phyloP scores from a whole-genome alignment of 2,329 filamentous ascomycete species.

The Spiromastix sp. region DNA sequence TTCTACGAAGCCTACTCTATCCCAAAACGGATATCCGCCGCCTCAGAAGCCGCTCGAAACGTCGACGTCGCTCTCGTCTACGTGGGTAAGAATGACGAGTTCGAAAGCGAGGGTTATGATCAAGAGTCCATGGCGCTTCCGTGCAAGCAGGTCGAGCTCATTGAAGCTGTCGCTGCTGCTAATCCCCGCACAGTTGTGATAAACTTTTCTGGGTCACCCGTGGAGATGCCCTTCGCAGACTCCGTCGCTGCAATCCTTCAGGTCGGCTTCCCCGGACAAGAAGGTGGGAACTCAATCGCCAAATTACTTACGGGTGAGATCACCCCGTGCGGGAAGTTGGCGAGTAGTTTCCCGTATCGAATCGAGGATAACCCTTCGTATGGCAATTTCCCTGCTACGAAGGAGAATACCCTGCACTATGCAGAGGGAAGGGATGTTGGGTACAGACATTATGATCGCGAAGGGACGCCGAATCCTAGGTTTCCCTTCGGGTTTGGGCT shows the following conservation, averaged over 20 bases:
- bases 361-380: conserved; percentile 58
- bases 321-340: conserved; percentile 60
- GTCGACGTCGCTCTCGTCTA: conserved; percentile 64
- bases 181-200: conserved; percentile 59
- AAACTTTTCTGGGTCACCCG: conserved; percentile 59
- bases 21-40: conserved; percentile 30
- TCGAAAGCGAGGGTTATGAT: conserved; percentile 59
- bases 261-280: conserved; percentile 69
- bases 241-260: conserved; percentile 47
- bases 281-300: conserved; percentile 65
- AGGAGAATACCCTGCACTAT: neutral
- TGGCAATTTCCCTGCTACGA: conserved; percentile 46
- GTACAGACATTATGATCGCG: neutral
- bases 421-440: neutral
- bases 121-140: conserved; percentile 41
- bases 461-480: neutral
- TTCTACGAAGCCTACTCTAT: neutral
- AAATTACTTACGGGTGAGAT: conserved; percentile 59
- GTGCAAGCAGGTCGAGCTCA: conserved; percentile 30
- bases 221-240: conserved; percentile 28
- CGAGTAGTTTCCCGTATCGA: conserved; percentile 54
- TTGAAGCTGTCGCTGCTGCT: conserved; percentile 48
- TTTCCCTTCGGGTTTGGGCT: conserved; percentile 60
- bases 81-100: conserved; percentile 61
- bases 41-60: conserved; percentile 53